These are phyloP conservation scores for Solanum sejunctum DNA, from an alignment of 257 asterid genomes.

Conservation along the genomic window DNA sequence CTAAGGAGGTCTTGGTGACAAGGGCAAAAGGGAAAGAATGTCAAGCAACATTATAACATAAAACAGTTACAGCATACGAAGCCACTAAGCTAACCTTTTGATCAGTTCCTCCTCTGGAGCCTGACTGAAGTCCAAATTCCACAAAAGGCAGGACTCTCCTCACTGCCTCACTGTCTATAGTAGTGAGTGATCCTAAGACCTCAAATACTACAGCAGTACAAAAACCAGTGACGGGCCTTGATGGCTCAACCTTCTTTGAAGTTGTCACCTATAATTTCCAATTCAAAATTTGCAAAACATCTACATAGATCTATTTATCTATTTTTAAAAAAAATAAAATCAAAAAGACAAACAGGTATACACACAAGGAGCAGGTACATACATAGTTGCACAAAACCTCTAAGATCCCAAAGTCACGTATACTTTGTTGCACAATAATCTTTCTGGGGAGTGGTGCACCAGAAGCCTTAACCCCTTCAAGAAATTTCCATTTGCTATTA, in stretches of 20 bases:
- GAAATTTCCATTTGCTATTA: constrained; percentile 77
- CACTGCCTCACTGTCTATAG: constrained; percentile 44
- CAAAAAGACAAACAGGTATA: not conserved
- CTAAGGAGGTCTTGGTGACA: not conserved
- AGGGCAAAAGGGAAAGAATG: not conserved
- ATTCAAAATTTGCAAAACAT: constrained; percentile 9
- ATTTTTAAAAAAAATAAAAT: not conserved
- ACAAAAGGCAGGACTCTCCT: constrained; percentile 65
- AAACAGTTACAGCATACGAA: not conserved
- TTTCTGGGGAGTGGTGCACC: constrained; percentile 84
- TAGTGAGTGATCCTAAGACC: constrained; percentile 43
- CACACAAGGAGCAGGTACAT: constrained; percentile 9
- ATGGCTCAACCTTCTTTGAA: constrained; percentile 47
- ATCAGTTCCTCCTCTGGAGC: constrained; percentile 30
- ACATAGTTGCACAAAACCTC: constrained; percentile 73
- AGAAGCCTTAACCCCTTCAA: constrained; percentile 70
- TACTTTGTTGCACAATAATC: constrained; percentile 74
- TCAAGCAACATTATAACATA: not conserved
- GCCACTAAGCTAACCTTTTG: constrained; percentile 41
- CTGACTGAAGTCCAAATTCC: constrained; percentile 46
- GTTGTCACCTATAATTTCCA: constrained; percentile 45
- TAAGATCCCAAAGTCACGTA: constrained; percentile 64
- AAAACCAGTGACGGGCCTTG: constrained; percentile 49
- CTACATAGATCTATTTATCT: not conserved
- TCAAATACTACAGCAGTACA: constrained; percentile 78